Conservation (phyloP, 2,329 filamentous ascomycete genomes). For the Botrytis porri region DNA sequence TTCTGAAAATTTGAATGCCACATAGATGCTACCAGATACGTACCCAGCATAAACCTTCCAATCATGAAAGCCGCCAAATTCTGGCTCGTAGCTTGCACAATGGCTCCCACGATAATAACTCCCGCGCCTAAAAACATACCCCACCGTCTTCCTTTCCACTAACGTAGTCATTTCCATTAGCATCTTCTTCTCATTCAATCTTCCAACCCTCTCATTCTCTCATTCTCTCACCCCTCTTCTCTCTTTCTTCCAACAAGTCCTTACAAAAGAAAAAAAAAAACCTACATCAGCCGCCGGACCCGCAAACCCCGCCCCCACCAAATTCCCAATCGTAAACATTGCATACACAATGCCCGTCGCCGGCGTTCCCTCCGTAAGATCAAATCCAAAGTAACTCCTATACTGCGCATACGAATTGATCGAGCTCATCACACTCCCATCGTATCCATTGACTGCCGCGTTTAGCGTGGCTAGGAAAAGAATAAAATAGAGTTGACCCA, state of each 20-base stretch:
- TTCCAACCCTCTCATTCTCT: too few relatives aligned
- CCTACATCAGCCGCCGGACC: conserved; percentile 17
- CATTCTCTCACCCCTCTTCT: accelerated
- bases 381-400: conserved; percentile 25
- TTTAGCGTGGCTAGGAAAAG: conserved; percentile 27
- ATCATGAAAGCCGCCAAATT: conserved; percentile 43
- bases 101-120: conserved; percentile 24
- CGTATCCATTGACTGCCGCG: conserved; percentile 43
- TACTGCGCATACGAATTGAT: conserved; percentile 49
- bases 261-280: neutral
- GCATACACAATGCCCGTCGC: conserved; percentile 28
- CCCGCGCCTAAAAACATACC: conserved; percentile 27
- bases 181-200: neutral
- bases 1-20: accelerated
- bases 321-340: conserved; percentile 18
- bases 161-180: neutral
- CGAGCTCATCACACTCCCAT: conserved; percentile 48
- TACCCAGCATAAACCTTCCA: conserved; percentile 57
- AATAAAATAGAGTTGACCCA: conserved; percentile 21
- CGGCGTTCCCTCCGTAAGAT: conserved; percentile 23
- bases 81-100: conserved; percentile 31
- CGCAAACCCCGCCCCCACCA: conserved; percentile 13
- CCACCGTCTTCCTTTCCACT: conserved; percentile 21
- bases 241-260: too few relatives aligned
- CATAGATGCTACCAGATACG: conserved; percentile 40